phyloP scores from a whole-genome alignment of 768 basidiomycete species.

The Mycena albidolilacea region DNA sequence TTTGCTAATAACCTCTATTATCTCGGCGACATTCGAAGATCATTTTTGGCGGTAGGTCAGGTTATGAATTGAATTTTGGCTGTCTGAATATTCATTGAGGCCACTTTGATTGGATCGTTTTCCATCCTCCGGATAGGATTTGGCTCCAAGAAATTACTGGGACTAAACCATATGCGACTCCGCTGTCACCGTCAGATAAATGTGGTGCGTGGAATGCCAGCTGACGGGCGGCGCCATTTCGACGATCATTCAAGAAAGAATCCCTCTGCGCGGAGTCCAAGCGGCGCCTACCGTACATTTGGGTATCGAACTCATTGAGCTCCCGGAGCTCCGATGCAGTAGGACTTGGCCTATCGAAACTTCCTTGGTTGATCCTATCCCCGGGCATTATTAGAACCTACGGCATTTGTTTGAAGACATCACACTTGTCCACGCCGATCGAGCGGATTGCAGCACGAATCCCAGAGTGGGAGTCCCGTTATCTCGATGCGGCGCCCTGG shows the following conservation, averaged over 20 bases:
- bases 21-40: too few species aligned
- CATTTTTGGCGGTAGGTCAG: too few species aligned
- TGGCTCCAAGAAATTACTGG: not conserved
- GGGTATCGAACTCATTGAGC: slow-evolving; percentile 8
- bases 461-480: slow-evolving; percentile 10
- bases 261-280: not conserved
- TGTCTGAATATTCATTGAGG: too few species aligned
- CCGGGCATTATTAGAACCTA: slow-evolving; percentile 15
- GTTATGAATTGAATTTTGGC: too few species aligned
- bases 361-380: slow-evolving; percentile 16
- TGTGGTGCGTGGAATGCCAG: not conserved
- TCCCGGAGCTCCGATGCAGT: slow-evolving; percentile 10
- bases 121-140: too few species aligned
- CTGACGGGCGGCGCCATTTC: not conserved
- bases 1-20: too few species aligned
- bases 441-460: slow-evolving; percentile 25
- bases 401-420: slow-evolving; percentile 31
- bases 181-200: slow-evolving; percentile 1
- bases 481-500: not conserved
- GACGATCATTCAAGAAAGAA: not conserved
- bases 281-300: not conserved
- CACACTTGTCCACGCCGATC: slow-evolving; percentile 8
- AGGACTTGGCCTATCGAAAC: slow-evolving; percentile 14
- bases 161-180: too few species aligned
- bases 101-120: too few species aligned